Conservation (phyloP, 2,329 filamentous ascomycete species). For the Daldinia sp. region DNA sequence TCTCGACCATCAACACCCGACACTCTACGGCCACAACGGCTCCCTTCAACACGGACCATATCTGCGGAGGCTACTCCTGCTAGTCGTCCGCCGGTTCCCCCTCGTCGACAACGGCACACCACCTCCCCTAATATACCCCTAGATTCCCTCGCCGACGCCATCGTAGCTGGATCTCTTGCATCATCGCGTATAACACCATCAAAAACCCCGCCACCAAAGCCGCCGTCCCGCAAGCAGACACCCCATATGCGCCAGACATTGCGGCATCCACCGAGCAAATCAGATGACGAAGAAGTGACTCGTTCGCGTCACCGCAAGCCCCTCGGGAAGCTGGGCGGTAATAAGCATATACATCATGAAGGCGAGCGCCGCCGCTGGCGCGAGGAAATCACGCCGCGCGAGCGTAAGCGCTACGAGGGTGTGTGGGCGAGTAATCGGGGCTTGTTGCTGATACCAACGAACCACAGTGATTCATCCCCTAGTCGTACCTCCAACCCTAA, state of each 20-base stretch:
- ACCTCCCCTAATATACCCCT: conserved; percentile 57
- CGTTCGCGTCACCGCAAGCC: conserved; percentile 55
- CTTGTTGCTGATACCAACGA: conserved; percentile 50
- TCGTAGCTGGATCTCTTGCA: conserved; percentile 77
- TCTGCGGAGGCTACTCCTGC: conserved; percentile 3
- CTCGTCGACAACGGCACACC: conserved; percentile 24
- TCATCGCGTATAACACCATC: conserved; percentile 61
- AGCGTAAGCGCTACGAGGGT: conserved; percentile 83
- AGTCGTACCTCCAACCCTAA: neutral
- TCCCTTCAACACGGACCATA: conserved; percentile 28
- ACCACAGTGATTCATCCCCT: neutral
- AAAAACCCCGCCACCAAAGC: conserved; percentile 48
- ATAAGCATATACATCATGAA: conserved; percentile 79
- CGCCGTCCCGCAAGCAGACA: conserved; percentile 55
- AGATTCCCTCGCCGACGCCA: conserved; percentile 74
- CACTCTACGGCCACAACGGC: conserved; percentile 30
- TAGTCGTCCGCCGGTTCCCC: conserved; percentile 21
- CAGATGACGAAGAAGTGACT: conserved; percentile 62
- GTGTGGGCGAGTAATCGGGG: conserved; percentile 86
- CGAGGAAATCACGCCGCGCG: conserved; percentile 74
- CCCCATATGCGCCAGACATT: conserved; percentile 71
- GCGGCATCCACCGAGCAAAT: conserved; percentile 60
- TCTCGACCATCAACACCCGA: conserved; percentile 33
- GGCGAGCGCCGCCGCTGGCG: conserved; percentile 79
- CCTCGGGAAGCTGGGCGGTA: conserved; percentile 57